Evolutionary conservation across 176 grass and related monocot species (phyloP), one percentile per base, ranked within the genome.

Genomic region (Canna indica): DNA sequence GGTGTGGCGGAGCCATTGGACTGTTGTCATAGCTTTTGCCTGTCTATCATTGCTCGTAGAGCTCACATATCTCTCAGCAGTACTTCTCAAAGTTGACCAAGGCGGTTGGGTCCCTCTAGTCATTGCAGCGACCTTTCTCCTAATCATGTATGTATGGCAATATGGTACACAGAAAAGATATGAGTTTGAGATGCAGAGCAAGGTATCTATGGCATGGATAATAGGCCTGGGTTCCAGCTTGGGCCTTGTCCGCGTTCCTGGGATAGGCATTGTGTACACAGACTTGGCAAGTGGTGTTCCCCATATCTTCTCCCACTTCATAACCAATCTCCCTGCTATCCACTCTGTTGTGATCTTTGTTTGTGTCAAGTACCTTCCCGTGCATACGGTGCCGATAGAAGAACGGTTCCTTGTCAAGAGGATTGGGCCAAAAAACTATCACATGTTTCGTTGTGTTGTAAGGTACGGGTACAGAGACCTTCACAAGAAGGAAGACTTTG

Each of bases 181-280:
- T 27, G 90, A 99, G 73, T 99, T 99, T 35, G 95, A 99, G 86
- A 87, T 99, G 86, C 87, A 99, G 69, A 93, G 90, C 78, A 99
- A 99, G 78, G 95, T 99, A 20, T 99, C 95, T 0, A 86, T 99
- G 95, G 95, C 95, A 22, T 99, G 95, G 95, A 99, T 99, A 47
- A 76, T 99, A 8, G 90, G 95, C 13, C 86, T 99, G 0, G 95
- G 95, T 9, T 90, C 95, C 5, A 90, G 95, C 84, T 84, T 99
- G 2, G 95, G 95, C 13, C 69, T 99, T 13, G 95, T 99, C 29
- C 75, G 95, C 29, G 95, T 99, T 25, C 95, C 95, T 2, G 95
- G 95, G 36, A 94, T 99, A 11, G 95, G 95, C 0, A 88, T 99
- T 45, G 90, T 99, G 48, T 99, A 94, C 78, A 99, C 87, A 10